Evolutionary conservation across 352 stramenopile species (phyloP).

Genomic region (Saprolegnia parasitica): DNA sequence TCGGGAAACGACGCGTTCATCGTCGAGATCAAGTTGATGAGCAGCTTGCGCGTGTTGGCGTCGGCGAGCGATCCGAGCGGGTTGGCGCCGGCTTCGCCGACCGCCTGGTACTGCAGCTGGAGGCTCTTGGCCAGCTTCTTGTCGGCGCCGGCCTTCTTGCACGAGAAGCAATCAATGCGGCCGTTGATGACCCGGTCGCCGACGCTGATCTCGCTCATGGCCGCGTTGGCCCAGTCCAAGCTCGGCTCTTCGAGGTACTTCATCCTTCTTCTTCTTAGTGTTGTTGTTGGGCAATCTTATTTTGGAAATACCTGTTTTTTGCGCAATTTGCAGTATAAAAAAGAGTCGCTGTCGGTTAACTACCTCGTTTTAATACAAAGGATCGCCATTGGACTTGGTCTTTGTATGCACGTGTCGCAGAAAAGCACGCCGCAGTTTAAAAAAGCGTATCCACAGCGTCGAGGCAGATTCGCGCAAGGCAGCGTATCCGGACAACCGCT

Average conservation of each 20-base stretch:
- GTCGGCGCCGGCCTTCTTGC: slow-evolving; percentile 89
- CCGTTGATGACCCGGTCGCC: slow-evolving; percentile 83
- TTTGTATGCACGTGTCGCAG: no score
- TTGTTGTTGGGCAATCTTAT: neutral
- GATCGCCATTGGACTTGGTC: neutral
- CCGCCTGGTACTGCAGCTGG: slow-evolving; percentile 82
- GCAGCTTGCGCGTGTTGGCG: slow-evolving; percentile 74
- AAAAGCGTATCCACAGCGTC: neutral
- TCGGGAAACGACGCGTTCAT: slow-evolving; percentile 93
- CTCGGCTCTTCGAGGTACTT: slow-evolving; percentile 92
- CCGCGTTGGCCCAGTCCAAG: slow-evolving; percentile 86
- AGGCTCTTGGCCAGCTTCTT: slow-evolving; percentile 88
- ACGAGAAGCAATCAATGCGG: slow-evolving; percentile 90
- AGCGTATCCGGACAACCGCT: neutral
- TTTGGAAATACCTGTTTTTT: neutral
- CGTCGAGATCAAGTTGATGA: slow-evolving; percentile 92
- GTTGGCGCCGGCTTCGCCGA: slow-evolving; percentile 49
- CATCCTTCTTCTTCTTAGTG: slow-evolving; percentile 58
- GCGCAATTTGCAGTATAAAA: neutral
- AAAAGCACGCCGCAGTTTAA: neutral
- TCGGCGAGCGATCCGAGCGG: slow-evolving; percentile 71
- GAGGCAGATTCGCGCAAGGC: neutral
- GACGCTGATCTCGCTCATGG: slow-evolving; percentile 78
- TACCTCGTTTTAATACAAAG: neutral
- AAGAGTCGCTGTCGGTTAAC: no score